Conservation (phyloP, 148 eudicot species). For the Chenopodium quinoa region DNA sequence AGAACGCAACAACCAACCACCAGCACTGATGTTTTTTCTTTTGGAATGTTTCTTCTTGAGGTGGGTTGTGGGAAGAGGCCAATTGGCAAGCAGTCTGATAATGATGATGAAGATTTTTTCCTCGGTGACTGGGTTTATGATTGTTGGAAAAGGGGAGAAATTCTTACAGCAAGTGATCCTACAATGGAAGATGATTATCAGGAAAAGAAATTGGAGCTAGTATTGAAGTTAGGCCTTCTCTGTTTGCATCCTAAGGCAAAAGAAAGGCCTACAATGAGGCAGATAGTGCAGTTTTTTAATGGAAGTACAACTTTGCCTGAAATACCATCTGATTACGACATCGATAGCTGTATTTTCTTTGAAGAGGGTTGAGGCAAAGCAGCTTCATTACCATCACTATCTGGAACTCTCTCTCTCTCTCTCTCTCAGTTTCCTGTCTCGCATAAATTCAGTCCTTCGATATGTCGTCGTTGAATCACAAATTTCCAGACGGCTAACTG, state of each 20-base stretch:
- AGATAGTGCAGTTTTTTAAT: slow-evolving; percentile 30
- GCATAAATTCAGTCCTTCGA: slow-evolving; percentile 17
- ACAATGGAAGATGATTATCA: slow-evolving; percentile 30
- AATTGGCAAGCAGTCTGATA: not conserved
- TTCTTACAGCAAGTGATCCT: slow-evolving; percentile 34
- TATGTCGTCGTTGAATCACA: slow-evolving; percentile 12
- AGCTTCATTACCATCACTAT: not conserved
- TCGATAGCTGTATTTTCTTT: not conserved
- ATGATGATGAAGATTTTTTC: not conserved
- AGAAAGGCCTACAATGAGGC: slow-evolving; percentile 42
- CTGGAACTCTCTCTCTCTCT: not conserved
- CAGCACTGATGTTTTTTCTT: slow-evolving; percentile 31
- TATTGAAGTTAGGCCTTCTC: slow-evolving; percentile 40
- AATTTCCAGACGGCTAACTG: too few relatives aligned
- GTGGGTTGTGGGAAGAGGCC: slow-evolving; percentile 39
- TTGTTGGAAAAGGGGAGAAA: slow-evolving; percentile 23
- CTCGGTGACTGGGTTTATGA: slow-evolving; percentile 27
- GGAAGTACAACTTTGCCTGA: slow-evolving; percentile 4
- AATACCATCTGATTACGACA: slow-evolving; percentile 23
- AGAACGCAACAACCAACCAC: slow-evolving; percentile 26
- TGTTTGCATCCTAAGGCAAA: slow-evolving; percentile 32
- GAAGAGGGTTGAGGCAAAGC: not conserved
- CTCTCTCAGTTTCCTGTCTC: not conserved
- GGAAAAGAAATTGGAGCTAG: slow-evolving; percentile 29
- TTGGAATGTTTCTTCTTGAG: slow-evolving; percentile 37